Conservation (phyloP, 73 alveolate genomes). For the Diophrys sp. region DNA sequence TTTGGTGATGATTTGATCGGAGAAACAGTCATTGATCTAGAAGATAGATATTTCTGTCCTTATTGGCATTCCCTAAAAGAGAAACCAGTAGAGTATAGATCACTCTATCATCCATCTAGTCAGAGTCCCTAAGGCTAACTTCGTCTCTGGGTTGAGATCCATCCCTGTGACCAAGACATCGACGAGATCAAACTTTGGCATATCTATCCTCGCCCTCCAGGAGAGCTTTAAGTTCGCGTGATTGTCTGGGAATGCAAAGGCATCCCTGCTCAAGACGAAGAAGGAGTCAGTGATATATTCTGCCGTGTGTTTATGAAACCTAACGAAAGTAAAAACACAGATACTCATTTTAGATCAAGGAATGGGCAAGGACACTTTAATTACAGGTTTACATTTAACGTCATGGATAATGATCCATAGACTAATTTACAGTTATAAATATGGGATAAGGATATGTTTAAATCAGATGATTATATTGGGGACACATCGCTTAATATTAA, state of each 20-base stretch:
- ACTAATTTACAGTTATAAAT: slow-evolving; percentile 54
- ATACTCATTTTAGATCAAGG: slow-evolving; percentile 79
- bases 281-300: slow-evolving; percentile 84
- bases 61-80: slow-evolving; percentile 87
- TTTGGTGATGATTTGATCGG: slow-evolving; percentile 57
- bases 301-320: slow-evolving; percentile 68
- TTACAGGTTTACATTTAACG: slow-evolving; percentile 76
- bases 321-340: slow-evolving; percentile 70
- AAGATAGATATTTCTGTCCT: slow-evolving; percentile 93
- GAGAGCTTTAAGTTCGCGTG: slow-evolving; percentile 82
- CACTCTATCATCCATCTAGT: slow-evolving; percentile 57
- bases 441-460: slow-evolving; percentile 89
- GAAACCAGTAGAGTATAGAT: slow-evolving; percentile 92
- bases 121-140: slow-evolving; percentile 56
- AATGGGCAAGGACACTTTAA: slow-evolving; percentile 76
- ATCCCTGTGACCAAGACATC: slow-evolving; percentile 64
- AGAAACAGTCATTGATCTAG: slow-evolving; percentile 89
- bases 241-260: slow-evolving; percentile 87
- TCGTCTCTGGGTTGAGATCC: slow-evolving; percentile 68
- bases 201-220: slow-evolving; percentile 80
- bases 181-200: slow-evolving; percentile 76
- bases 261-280: slow-evolving; percentile 69
- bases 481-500: slow-evolving; percentile 61
- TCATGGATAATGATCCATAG: slow-evolving; percentile 70
- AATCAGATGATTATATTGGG: slow-evolving; percentile 88